These are phyloP conservation scores for Chalciporus sp. DNA, from an alignment of 1,284 basidiomycete species.

Conservation along the genomic window DNA sequence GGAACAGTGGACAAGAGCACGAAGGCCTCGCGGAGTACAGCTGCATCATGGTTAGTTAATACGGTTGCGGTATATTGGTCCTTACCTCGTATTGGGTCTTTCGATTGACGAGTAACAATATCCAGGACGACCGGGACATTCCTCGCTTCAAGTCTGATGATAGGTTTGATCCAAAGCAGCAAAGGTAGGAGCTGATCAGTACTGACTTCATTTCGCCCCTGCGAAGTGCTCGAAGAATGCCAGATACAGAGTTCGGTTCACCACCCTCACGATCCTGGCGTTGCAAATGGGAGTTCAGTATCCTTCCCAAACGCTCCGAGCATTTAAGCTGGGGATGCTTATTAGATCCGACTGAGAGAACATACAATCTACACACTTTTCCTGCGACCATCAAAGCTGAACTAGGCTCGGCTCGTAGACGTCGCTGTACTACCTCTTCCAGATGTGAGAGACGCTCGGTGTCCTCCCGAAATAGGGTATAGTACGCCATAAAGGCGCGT, in stretches of 20 bases:
- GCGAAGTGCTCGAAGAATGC: constrained; percentile 24
- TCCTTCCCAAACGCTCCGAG: constrained; percentile 18
- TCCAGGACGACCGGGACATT: constrained; percentile 39
- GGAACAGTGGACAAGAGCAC: constrained; percentile 42
- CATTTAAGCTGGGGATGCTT: constrained; percentile 21
- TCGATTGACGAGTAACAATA: constrained; percentile 40
- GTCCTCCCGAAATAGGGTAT: constrained; percentile 52
- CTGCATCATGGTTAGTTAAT: constrained; percentile 29
- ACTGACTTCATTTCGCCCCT: constrained; percentile 26
- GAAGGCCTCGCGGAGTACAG: constrained; percentile 53
- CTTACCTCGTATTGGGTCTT: constrained; percentile 39
- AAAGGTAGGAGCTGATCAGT: neutral
- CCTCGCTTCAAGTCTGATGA: constrained; percentile 27
- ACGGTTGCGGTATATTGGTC: neutral
- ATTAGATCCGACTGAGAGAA: constrained; percentile 12
- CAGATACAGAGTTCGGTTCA: constrained; percentile 3
- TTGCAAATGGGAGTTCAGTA: constrained; percentile 23
- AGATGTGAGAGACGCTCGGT: constrained; percentile 50
- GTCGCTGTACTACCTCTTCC: constrained; percentile 26
- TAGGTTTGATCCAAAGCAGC: constrained; percentile 32
- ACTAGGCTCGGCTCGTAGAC: constrained; percentile 14
- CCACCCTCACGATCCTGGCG: constrained; percentile 12
- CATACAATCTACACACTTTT: constrained; percentile 22
- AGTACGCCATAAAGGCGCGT: constrained; percentile 60
- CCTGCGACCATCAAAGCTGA: constrained; percentile 14